Percentiles rank a stretch among this genome's conserved stretches.
Evolutionary conservation across 202 grass and related monocot genomes (phyloP).

Genomic region (Eragrostis tef): DNA sequence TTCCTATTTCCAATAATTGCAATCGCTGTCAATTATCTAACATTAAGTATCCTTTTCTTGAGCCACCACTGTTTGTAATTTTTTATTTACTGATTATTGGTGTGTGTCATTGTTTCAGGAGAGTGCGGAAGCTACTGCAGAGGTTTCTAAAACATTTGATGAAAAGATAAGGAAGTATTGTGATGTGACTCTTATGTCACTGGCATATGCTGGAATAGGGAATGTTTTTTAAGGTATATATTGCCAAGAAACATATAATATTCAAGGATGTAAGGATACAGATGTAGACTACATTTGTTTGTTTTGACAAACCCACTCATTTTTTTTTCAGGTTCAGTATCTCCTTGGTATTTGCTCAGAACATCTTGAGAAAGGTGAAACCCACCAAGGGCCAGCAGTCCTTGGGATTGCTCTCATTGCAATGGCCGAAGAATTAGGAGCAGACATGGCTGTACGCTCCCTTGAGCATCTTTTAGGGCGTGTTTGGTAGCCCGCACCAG

Average conservation of each 20-base stretch:
- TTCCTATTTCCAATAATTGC: neutral
- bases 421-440: constrained; percentile 72
- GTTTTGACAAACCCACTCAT: constrained; percentile 6
- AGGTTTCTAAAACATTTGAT: constrained; percentile 78
- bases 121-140: constrained; percentile 65
- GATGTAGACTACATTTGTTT: neutral
- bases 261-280: neutral
- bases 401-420: constrained; percentile 76
- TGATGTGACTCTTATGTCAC: constrained; percentile 71
- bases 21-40: neutral
- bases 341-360: constrained; percentile 66
- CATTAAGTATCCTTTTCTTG: neutral
- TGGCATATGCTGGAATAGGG: constrained; percentile 79
- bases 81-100: constrained; percentile 10
- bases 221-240: constrained; percentile 76
- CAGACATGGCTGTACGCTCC: constrained; percentile 66
- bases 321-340: constrained; percentile 62
- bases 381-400: constrained; percentile 74
- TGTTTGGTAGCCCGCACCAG: no score
- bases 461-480: constrained; percentile 60
- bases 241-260: neutral
- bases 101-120: constrained; percentile 53
- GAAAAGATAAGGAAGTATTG: constrained; percentile 76
- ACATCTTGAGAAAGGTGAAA: constrained; percentile 73
- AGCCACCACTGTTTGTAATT: neutral